Percentiles rank a stretch among this genome's conserved stretches.
phyloP scores from a whole-genome alignment of 371 early-diverging fungal genomes.

The Nosema granulosis region DNA sequence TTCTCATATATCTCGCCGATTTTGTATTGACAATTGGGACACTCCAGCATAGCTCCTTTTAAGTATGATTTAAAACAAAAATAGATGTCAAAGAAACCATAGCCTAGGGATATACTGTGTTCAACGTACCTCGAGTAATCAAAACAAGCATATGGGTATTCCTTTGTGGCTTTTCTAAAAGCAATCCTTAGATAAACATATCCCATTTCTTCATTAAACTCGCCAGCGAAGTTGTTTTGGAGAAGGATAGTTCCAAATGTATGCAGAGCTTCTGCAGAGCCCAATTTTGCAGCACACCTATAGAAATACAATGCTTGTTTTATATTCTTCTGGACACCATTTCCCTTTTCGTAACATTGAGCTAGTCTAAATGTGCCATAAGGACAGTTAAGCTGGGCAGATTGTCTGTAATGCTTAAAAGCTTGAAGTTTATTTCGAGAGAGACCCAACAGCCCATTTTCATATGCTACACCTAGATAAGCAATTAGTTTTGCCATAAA shows the following conservation, averaged over 20 bases:
- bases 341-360: constrained; percentile 66
- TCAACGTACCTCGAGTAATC: constrained; percentile 67
- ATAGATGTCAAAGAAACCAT: constrained; percentile 33
- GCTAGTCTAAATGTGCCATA: constrained; percentile 66
- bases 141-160: constrained; percentile 65
- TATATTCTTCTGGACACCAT: constrained; percentile 46
- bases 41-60: constrained; percentile 62
- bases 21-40: constrained; percentile 63
- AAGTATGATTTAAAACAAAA: constrained; percentile 61
- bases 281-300: constrained; percentile 67
- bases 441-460: constrained; percentile 56
- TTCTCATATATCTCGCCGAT: constrained; percentile 60
- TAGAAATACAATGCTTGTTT: constrained; percentile 64
- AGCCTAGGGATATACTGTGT: constrained; percentile 10
- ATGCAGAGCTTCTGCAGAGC: constrained; percentile 64
- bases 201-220: constrained; percentile 52
- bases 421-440: constrained; percentile 52
- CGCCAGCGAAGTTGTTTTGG: constrained; percentile 44
- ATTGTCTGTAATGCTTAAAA: constrained; percentile 58
- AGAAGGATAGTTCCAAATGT: constrained; percentile 63
- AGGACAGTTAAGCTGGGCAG: constrained; percentile 60
- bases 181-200: constrained; percentile 65
- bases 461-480: constrained; percentile 48
- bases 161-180: constrained; percentile 54
- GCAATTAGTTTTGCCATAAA: constrained; percentile 18